Percentiles rank a stretch among this genome's conserved stretches.
Evolutionary conservation across 495 filamentous ascomycete genomes (phyloP).

Genomic region (Friedmanniomyces simplex): DNA sequence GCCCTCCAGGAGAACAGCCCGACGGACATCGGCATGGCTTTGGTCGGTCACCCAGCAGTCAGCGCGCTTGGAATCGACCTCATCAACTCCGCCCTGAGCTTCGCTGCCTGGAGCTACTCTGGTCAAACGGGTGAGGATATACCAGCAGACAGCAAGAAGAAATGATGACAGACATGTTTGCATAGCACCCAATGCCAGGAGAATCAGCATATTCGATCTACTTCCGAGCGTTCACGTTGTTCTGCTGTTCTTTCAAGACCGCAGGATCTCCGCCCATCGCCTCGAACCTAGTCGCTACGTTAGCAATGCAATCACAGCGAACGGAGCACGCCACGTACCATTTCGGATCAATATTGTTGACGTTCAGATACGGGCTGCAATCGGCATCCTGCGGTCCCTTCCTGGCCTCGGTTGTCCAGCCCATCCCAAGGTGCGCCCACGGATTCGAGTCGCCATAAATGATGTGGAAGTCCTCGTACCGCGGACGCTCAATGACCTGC

Average conservation of each 20-base stretch:
- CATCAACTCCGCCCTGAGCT: conserved; percentile 22
- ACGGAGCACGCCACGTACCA: conserved; percentile 14
- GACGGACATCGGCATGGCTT: conserved; percentile 4
- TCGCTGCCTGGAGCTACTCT: not conserved
- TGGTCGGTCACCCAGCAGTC: conserved; percentile 28
- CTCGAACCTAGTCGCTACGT: conserved; percentile 2
- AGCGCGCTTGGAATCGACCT: conserved; percentile 26
- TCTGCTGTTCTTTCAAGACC: conserved; percentile 4
- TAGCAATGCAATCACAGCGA: not conserved
- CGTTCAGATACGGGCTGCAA: conserved; percentile 27
- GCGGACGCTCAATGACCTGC: conserved; percentile 22
- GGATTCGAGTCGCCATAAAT: conserved; percentile 28
- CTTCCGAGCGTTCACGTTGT: conserved; percentile 11
- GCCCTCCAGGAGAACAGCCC: not conserved
- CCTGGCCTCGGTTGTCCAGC: conserved; percentile 19
- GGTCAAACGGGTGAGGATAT: not conserved
- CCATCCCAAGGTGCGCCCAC: conserved; percentile 31
- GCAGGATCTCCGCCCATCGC: conserved; percentile 15
- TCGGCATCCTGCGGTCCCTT: conserved; percentile 16
- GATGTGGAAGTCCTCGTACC: conserved; percentile 33
- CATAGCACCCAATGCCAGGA: not conserved
- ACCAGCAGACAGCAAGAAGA: not conserved
- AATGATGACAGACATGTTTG: not conserved
- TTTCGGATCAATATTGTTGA: conserved; percentile 30
- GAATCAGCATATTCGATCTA: too few relatives aligned